Evolutionary conservation across 2,329 filamentous ascomycete genomes (phyloP).

Genomic region (Calcarisporium arbuscula): DNA sequence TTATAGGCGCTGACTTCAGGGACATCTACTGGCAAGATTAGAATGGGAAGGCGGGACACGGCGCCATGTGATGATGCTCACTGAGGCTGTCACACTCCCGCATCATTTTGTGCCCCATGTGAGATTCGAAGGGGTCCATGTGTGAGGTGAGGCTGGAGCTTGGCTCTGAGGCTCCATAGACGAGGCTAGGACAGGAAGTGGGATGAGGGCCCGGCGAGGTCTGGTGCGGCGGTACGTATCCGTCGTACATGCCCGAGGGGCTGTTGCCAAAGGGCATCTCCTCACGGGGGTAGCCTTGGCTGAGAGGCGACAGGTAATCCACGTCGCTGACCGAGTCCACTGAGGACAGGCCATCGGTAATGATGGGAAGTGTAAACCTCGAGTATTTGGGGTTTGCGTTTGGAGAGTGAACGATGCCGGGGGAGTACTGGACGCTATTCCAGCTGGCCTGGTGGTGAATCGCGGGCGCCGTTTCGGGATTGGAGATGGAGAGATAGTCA

Average conservation of each 20-base stretch:
- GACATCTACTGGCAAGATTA: constrained; percentile 36
- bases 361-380: constrained; percentile 38
- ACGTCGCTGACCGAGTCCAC: constrained; percentile 56
- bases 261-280: constrained; percentile 51
- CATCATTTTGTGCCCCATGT: constrained; percentile 46
- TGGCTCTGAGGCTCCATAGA: constrained; percentile 54
- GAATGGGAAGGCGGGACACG: constrained; percentile 28
- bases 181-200: constrained; percentile 54
- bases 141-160: constrained; percentile 56
- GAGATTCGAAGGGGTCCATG: constrained; percentile 50
- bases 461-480: too few species aligned
- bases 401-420: constrained; percentile 27
- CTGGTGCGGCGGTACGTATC: constrained; percentile 41
- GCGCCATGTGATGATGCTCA: constrained; percentile 35
- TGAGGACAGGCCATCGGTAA: constrained; percentile 45
- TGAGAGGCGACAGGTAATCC: constrained; percentile 56
- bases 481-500: constrained; percentile 47
- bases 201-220: constrained; percentile 49
- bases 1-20: constrained; percentile 48
- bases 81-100: constrained; percentile 51
- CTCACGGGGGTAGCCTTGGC: constrained; percentile 50
- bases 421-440: constrained; percentile 41
- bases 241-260: constrained; percentile 52
- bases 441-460: constrained; percentile 40
- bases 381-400: constrained; percentile 33